These are phyloP conservation scores for Tricholoma hemisulphureum DNA, from an alignment of 768 basidiomycete species.

Conservation along the genomic window DNA sequence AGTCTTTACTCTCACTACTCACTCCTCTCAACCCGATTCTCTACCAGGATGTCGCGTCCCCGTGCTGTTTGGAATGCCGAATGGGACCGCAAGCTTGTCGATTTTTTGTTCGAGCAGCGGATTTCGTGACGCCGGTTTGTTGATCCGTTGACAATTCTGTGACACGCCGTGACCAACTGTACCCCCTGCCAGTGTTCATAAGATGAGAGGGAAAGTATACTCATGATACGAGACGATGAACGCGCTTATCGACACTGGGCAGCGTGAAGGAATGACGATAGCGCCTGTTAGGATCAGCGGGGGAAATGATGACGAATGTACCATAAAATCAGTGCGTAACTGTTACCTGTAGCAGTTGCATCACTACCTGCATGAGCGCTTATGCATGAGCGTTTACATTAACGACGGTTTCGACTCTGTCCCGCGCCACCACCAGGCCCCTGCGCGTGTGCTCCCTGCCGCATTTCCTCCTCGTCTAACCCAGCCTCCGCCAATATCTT, in stretches of 20 bases:
- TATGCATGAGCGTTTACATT: neutral
- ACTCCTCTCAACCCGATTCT: neutral
- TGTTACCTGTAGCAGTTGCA: no score
- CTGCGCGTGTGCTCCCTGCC: conserved; percentile 50
- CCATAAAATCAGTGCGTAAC: no score
- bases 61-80: neutral
- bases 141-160: neutral
- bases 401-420: conserved; percentile 52
- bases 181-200: no score
- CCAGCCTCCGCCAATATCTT: conserved; percentile 82
- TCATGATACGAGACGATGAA: no score
- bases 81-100: neutral
- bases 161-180: neutral
- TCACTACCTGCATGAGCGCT: no score
- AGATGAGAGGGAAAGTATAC: no score
- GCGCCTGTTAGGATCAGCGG: no score
- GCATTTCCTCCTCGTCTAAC: conserved; percentile 80
- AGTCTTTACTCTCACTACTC: neutral
- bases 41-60: neutral
- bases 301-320: no score
- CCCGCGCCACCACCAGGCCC: conserved; percentile 35
- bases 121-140: no score
- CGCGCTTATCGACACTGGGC: no score
- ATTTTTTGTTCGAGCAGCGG: conserved; percentile 1
- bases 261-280: no score